Evolutionary conservation across 1,284 basidiomycete genomes (phyloP), one percentile per base, ranked within the genome.

Genomic region (Leccinum griseonigrum): DNA sequence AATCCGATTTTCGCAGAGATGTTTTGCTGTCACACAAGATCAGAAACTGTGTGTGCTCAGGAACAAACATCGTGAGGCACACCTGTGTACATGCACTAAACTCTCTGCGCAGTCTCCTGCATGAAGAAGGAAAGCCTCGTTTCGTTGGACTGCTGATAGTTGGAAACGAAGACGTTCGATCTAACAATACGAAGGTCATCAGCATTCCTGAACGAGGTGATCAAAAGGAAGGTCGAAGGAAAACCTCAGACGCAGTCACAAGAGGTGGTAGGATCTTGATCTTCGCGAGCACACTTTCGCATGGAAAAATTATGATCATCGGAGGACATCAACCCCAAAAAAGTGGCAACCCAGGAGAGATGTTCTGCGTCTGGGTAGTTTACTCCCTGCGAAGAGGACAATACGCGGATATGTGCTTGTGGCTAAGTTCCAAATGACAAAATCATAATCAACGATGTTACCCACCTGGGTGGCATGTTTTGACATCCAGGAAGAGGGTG

Each of bases 91-190:
- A 95, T 1, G 93, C 92, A 68, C 94, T 91, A 69, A 96, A 72
- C 92, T 91, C 76, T 97, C 96, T 26, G 96, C 97, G 70, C 96
- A 99, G 74, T 99, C 97, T 10, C 97, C 97, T 2, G 96, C 95
- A 67, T 99, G 97, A 0, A 99, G 84, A 32, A 99, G 82, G 77
- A 99, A 99, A 0, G 95, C 95, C 71, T 95, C 86, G 65, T 92
- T 91, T n/a, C 81, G 81, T 62, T 96, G 91, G 5, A 97, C 95
- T 55, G 85, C 84, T 18, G 83, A 80, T 22, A 98, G 81, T 68
- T 97, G 92, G 69, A 87, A 79, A 55, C 93, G 83, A 58, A 98
- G 82, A 7, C 93, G 83, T 74, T 97, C 94, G 69, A 97, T 92
- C 94, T 97, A 60, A 55, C 14, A 56, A 11, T 62, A 36, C 22